Percentiles rank a stretch among this genome's conserved stretches.
Evolutionary conservation across 2,329 filamentous ascomycete species (phyloP).

Genomic region (Dothistroma septosporum): DNA sequence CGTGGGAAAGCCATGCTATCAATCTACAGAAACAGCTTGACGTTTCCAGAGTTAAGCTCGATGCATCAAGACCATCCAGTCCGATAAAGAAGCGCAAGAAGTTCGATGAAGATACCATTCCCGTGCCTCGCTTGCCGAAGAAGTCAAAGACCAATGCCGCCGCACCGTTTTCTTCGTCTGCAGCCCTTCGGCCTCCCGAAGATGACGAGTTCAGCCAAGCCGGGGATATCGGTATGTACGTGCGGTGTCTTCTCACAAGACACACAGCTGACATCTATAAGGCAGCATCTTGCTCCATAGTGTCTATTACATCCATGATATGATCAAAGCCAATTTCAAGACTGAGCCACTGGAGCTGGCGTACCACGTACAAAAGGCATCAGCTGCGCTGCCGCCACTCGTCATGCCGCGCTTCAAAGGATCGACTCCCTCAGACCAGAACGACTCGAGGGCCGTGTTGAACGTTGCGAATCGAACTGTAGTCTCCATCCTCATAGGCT

Average conservation of each 20-base stretch:
- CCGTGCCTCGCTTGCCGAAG: constrained; percentile 25
- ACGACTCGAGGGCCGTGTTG: constrained; percentile 20
- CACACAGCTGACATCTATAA: constrained; percentile 11
- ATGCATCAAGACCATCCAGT: constrained; percentile 10
- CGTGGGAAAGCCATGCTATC: constrained; percentile 19
- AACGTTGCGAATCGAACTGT: constrained; percentile 23
- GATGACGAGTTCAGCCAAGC: constrained; percentile 19
- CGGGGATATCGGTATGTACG: constrained; percentile 23
- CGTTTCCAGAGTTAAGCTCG: constrained; percentile 21
- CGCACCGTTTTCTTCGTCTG: constrained; percentile 7
- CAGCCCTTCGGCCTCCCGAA: background rate
- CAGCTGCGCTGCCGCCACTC: constrained; percentile 22
- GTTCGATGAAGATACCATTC: constrained; percentile 24
- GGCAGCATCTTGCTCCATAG: constrained; percentile 27
- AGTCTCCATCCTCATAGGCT: constrained; percentile 23
- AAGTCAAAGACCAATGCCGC: constrained; percentile 20
- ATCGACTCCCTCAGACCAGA: constrained; percentile 2
- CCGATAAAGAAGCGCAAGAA: constrained; percentile 31
- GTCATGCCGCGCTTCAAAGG: constrained; percentile 17
- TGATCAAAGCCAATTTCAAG: constrained; percentile 19
- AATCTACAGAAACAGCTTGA: constrained; percentile 26
- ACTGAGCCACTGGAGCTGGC: constrained; percentile 23
- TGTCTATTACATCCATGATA: constrained; percentile 28
- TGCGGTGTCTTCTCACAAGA: background rate
- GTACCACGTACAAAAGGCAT: constrained; percentile 27